These are phyloP conservation scores for Aspergillus spinulosporus DNA, from an alignment of 2,329 filamentous ascomycete genomes.

Conservation along the genomic window DNA sequence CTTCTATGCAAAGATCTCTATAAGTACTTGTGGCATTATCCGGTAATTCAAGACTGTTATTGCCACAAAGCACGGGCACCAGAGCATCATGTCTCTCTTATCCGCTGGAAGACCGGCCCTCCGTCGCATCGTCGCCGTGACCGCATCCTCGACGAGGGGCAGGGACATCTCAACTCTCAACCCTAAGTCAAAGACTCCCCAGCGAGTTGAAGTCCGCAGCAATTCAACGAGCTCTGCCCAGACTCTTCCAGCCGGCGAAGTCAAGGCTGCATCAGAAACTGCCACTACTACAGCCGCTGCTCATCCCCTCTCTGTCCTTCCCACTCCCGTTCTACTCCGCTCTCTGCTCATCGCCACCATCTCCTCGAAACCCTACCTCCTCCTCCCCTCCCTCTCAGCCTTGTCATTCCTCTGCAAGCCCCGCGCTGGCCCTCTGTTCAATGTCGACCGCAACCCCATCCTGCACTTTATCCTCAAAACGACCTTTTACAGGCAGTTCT, in stretches of 20 bases:
- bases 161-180: not conserved
- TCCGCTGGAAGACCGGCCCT: not conserved
- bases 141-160: not conserved
- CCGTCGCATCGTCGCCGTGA: not conserved
- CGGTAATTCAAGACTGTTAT: too few species aligned
- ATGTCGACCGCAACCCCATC: slow-evolving; percentile 73
- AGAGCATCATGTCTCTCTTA: not conserved
- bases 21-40: not conserved
- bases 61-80: not conserved
- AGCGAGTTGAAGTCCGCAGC: slow-evolving; percentile 15
- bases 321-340: slow-evolving; percentile 40
- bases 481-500: slow-evolving; percentile 79
- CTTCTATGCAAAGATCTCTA: too few species aligned
- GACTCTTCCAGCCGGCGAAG: not conserved
- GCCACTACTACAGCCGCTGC: slow-evolving; percentile 12
- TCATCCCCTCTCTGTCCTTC: slow-evolving; percentile 29
- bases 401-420: slow-evolving; percentile 67
- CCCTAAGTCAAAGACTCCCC: not conserved
- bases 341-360: slow-evolving; percentile 50
- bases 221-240: slow-evolving; percentile 21
- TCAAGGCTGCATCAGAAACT: slow-evolving; percentile 10
- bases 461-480: slow-evolving; percentile 67
- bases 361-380: slow-evolving; percentile 57
- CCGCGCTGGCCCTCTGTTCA: slow-evolving; percentile 54
- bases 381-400: slow-evolving; percentile 66